phyloP scores from a whole-genome alignment of 495 filamentous ascomycete genomes.

The Neurospora sp. region DNA sequence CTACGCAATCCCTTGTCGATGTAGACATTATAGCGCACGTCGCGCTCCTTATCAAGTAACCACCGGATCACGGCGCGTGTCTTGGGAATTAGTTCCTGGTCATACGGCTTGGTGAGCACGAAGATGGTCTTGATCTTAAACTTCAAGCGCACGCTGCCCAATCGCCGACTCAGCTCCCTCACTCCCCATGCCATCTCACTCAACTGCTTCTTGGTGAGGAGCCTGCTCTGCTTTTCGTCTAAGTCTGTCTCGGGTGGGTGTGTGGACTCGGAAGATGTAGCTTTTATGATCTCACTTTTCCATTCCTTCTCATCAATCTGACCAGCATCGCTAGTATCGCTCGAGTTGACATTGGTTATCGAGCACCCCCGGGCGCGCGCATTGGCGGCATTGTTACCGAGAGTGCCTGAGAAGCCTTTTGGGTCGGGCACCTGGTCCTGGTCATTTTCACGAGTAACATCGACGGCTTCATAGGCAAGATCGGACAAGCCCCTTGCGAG shows the following conservation, averaged over 20 bases:
- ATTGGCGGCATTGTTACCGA: background rate
- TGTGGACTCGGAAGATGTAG: conserved; percentile 15
- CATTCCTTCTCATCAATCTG: conserved; percentile 38
- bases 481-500: background rate
- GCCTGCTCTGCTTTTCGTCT: conserved; percentile 34
- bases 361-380: background rate
- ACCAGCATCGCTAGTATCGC: conserved; percentile 12
- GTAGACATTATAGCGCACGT: conserved; percentile 61
- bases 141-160: conserved; percentile 69
- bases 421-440: conserved; percentile 23
- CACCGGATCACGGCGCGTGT: conserved; percentile 72
- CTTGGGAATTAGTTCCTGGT: conserved; percentile 67
- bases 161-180: conserved; percentile 75
- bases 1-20: conserved; percentile 66
- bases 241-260: conserved; percentile 3
- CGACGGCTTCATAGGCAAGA: background rate
- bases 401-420: conserved; percentile 16
- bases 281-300: conserved; percentile 25
- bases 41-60: conserved; percentile 70
- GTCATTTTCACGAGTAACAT: conserved; percentile 20
- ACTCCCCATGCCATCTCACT: conserved; percentile 96
- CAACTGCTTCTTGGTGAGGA: conserved; percentile 86
- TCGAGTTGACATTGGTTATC: background rate
- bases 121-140: conserved; percentile 76
- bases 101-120: conserved; percentile 79